Base-by-base conservation (phyloP, 345 rosid species). In the Streptanthus diversifolius region DNA sequence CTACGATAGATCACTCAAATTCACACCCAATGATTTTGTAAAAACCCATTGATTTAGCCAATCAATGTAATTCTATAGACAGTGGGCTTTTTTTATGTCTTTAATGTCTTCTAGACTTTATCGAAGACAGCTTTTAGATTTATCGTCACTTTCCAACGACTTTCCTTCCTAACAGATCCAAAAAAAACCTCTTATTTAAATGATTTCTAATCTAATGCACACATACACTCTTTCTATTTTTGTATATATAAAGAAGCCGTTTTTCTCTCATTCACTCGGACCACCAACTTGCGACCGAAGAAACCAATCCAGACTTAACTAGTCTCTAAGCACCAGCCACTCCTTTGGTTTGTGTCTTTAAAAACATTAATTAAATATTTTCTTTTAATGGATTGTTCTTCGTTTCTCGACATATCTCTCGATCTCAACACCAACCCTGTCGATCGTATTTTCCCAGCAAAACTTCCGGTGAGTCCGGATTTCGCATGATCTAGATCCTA, bases 351-450 rank as follows among this genome's bases (percentile, higher is more conserved):
- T 29, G 36, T 22, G 10, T 70, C 48, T 45, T 44, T 5, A 25
- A 27, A 11, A 39, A 19, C 37, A 36, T 25, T 63, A 36, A 63
- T 48, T 39, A 11, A 22, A 8, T 5, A 18, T 18, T 44, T 8
- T 15, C 1, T 30, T 7, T 18, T 43, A 71, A 77, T 77, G 80
- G 80, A 58, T 29, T 58, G 47, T 68, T 78, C 81, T 51, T 72
- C 77, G 58, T 56, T 37, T 80, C 82, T 73, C 33, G 85, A 84
- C 58, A 81, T 86, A 5, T 77, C 89, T 40, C 91, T 92, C 18
- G 85, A 86, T 53, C 92, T 92, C 78, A 85, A 82, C 29, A 74
- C 79, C 72, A 84, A 73, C 61, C 68, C 84, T 45, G 77, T 72
- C 75, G 29, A 60, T 25, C 48, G 27, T 39, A 48, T 8, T 19